Percentiles rank a stretch among this genome's conserved stretches.
Conservation (phyloP, 2,329 filamentous ascomycete species). For the Knoxdaviesia capensis region DNA sequence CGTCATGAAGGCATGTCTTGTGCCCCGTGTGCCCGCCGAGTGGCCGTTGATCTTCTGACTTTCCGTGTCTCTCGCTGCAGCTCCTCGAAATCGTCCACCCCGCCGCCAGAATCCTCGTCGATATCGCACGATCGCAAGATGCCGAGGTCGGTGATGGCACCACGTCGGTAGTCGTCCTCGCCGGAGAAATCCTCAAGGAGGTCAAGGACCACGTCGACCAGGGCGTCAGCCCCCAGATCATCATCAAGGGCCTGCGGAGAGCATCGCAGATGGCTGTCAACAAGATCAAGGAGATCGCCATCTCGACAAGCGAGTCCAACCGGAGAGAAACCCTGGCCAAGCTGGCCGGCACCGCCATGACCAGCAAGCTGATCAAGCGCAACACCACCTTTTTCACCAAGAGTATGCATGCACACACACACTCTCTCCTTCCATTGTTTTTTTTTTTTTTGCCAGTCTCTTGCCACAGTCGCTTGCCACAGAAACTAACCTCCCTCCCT, state of each 20-base stretch:
- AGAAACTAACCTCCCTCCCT: conserved; percentile 1
- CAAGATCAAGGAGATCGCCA: conserved; percentile 95
- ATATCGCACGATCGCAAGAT: conserved; percentile 97
- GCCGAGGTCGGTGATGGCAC: conserved; percentile 97
- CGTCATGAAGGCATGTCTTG: conserved; percentile 73
- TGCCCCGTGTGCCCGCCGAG: conserved; percentile 2
- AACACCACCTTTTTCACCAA: conserved; percentile 96
- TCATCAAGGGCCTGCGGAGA: conserved; percentile 86
- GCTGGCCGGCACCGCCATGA: conserved; percentile 92
- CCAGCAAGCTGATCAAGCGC: conserved; percentile 95
- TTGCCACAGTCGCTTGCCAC: background rate
- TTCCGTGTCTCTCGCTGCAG: conserved; percentile 19
- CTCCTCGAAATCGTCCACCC: conserved; percentile 97
- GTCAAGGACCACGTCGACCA: conserved; percentile 91
- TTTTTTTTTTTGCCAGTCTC: background rate
- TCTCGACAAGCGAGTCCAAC: conserved; percentile 64
- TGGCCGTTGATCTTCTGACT: background rate
- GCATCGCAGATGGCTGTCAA: conserved; percentile 84
- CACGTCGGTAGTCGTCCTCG: conserved; percentile 88
- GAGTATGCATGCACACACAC: conserved; percentile 28
- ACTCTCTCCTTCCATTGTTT: conserved; percentile 10
- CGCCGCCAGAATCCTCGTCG: conserved; percentile 87
- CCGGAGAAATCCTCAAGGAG: conserved; percentile 96
- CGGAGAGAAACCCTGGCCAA: conserved; percentile 76
- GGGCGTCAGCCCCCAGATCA: conserved; percentile 90